Base-by-base conservation (phyloP, 2,329 filamentous ascomycete genomes). In the Tolypocladium cylindrosporum region DNA sequence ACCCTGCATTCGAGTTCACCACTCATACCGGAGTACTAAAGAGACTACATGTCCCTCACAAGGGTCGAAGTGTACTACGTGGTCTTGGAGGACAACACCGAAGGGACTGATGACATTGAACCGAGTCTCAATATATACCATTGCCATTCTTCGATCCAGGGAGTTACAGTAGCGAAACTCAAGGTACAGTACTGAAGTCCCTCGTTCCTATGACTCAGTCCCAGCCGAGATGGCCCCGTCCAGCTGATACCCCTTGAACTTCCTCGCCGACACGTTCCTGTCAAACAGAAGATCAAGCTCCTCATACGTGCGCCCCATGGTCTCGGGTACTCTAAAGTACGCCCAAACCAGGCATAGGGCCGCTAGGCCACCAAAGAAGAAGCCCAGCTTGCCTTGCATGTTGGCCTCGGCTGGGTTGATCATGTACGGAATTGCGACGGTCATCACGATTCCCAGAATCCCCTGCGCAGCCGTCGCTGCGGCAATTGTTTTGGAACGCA, bases 401-500 rank as follows among this genome's bases (percentile, higher is more conserved):
- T 74, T 69, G 10, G 65, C 68, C 51, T 71, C 68, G 1, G 67
- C 66, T 0, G 69, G 67, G 43, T 71, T 72, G 0, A 70, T 62
- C 65, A 72, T 67, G 40, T 71, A 71, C 0, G 70, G 71, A 1
- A 68, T 70, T 0, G 68, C 65, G 0, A 70, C 64, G 0, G 63
- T 67, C 34, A 68, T 70, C 41, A 68, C 42, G 2, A 72, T 71
- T 4, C 66, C 61, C 4, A 65, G 40, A 13, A 68, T 56, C 21
- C 59, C 66, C 40, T 72, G 69, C 0, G 67, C 65, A 1, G 67
- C 67, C 4, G 74, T 70, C 0, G 71, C 75, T 3, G 76, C 60
- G 0, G 75, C 75, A 3, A 78, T 71, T 0, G 74, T 77, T 61
- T 77, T 72, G 4, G 74, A 72, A 1, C 75, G 68, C 19, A 72